Base-by-base conservation (phyloP, 768 basidiomycete species). In the Galerina marginata region DNA sequence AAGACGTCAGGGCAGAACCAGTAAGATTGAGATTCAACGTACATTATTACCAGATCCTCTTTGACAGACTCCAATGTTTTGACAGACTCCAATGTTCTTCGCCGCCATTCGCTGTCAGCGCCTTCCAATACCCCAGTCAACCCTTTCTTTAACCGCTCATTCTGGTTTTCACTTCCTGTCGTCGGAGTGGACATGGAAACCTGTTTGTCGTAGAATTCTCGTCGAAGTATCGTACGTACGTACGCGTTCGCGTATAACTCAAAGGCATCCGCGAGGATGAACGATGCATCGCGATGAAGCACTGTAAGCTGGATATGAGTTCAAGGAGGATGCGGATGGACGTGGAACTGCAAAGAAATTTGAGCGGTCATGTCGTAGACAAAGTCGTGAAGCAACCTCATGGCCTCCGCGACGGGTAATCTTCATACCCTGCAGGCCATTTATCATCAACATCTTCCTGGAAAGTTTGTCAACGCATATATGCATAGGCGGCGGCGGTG, bases 141-240 rank as follows among this genome's bases (percentile, higher is more conserved):
- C 0, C 92, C 91, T 61, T 83, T 86, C 71, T 83, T 88, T 4
- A 84, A 83, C 12, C 77, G 75, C 61, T 86, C 89, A 70, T 86
- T 88, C 48, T 90, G 86, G 51, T 83, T 83, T 0, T 80, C 82
- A 46, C 83, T 87, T 11, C 86, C 86, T n/a, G 69, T 76, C 0
- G 79, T 83, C 6, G 82, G 65, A 6, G 75, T 79, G 73, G 96
- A 94, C 33, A 98, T 75, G 2, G 82, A 78, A 0, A 88, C 89
- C 72, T 98, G 95, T 71, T 91, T 92, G 12, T 95, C 95, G 65
- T 95, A 98, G 63, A 97, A 94, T 61, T 95, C 93, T 15, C 90
- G 86, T 6, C 96, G 77, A 6, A 98, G 80, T 20, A 93, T 78
- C 0, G 89, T 83, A n/a, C 93, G 86, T 67, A 96, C 94, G 64